Evolutionary conservation across 768 basidiomycete genomes (phyloP).

Genomic region (Boletellus sp.): DNA sequence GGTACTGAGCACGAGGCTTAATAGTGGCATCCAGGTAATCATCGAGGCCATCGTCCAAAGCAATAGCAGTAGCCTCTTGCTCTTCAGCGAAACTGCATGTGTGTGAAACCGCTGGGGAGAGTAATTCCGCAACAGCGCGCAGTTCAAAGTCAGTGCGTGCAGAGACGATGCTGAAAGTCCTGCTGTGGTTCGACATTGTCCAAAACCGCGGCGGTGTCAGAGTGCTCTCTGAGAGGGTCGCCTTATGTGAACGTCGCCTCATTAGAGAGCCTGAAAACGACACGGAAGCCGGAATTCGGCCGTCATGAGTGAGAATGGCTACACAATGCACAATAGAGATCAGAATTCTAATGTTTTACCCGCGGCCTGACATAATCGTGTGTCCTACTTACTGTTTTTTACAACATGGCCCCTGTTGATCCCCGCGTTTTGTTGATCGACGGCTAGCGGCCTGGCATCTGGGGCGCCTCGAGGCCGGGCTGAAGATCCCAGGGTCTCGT

Average conservation of each 20-base stretch:
- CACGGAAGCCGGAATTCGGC: constrained; percentile 12
- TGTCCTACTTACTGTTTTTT: constrained; percentile 29
- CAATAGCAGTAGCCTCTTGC: constrained; percentile 19
- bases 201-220: constrained; percentile 18
- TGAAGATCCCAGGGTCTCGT: constrained; percentile 32
- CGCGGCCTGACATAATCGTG: constrained; percentile 13
- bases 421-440: constrained; percentile 27
- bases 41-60: constrained; percentile 28
- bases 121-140: constrained; percentile 46
- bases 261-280: constrained; percentile 13
- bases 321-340: constrained; percentile 15
- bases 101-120: constrained; percentile 35
- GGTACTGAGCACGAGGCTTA: constrained; percentile 6
- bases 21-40: constrained; percentile 28
- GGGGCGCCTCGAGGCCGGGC: constrained; percentile 63
- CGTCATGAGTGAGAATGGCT: constrained; percentile 23
- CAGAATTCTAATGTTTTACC: constrained; percentile 25
- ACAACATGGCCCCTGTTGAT: constrained; percentile 18
- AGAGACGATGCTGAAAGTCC: constrained; percentile 43
- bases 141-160: constrained; percentile 48
- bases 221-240: constrained; percentile 24
- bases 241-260: constrained; percentile 19
- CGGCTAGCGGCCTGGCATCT: constrained; percentile 46
- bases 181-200: constrained; percentile 27
- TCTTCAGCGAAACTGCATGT: constrained; percentile 21